These are phyloP conservation scores for Pseudopyrenochaeta lycopersici DNA, from an alignment of 2,329 filamentous ascomycete species.

Conservation along the genomic window DNA sequence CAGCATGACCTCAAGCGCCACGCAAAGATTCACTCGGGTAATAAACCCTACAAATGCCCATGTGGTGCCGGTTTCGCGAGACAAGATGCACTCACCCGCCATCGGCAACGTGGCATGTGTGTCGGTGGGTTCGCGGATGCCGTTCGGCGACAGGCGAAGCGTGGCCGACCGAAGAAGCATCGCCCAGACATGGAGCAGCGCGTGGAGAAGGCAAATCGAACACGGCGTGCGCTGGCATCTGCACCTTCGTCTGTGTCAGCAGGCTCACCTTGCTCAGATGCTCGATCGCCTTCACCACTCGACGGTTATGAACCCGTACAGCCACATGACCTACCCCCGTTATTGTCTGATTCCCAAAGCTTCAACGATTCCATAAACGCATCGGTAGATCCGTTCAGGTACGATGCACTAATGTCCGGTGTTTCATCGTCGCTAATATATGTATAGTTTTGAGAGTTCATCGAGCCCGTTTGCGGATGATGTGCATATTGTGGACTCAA, in stretches of 20 bases:
- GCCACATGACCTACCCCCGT: slow-evolving; percentile 24
- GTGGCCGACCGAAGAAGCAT: slow-evolving; percentile 71
- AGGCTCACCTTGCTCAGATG: slow-evolving; percentile 44
- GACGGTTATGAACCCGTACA: slow-evolving; percentile 35
- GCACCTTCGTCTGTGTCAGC: slow-evolving; percentile 43
- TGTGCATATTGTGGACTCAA: slow-evolving; percentile 26
- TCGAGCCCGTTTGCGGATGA: slow-evolving; percentile 41
- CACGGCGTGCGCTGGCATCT: slow-evolving; percentile 53
- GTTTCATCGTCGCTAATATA: slow-evolving; percentile 26
- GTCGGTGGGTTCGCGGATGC: slow-evolving; percentile 90
- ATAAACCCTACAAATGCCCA: slow-evolving; percentile 93
- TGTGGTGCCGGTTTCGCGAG: slow-evolving; percentile 95
- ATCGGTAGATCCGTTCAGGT: slow-evolving; percentile 45
- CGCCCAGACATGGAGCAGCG: slow-evolving; percentile 67
- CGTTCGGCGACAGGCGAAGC: slow-evolving; percentile 72
- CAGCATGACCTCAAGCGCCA: slow-evolving; percentile 98
- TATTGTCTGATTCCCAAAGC: slow-evolving; percentile 32
- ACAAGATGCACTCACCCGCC: slow-evolving; percentile 92
- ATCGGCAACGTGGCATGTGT: slow-evolving; percentile 96
- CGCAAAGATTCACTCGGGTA: slow-evolving; percentile 94
- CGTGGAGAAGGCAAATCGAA: slow-evolving; percentile 64
- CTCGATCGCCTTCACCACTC: slow-evolving; percentile 37
- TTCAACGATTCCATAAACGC: slow-evolving; percentile 40
- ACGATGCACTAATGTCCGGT: slow-evolving; percentile 3
- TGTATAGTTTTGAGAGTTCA: slow-evolving; percentile 38